Percentiles rank a stretch among this genome's conserved stretches.
These are phyloP conservation scores for Chrysopogon serrulatus DNA, from an alignment of 176 grass and related monocot species.

Conservation along the genomic window DNA sequence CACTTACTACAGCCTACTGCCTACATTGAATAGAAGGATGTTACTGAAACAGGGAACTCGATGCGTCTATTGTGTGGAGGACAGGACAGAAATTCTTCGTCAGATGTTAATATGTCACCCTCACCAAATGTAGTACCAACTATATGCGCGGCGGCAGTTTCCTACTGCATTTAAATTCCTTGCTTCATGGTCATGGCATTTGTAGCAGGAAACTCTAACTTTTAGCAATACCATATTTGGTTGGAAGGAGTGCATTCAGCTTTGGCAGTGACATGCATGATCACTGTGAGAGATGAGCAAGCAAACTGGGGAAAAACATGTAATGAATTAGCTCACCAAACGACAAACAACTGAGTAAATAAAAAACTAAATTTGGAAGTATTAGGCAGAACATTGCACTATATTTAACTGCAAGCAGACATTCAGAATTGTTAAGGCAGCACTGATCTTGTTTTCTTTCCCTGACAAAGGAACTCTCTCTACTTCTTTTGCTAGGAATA, in stretches of 20 bases:
- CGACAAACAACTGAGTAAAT: not conserved
- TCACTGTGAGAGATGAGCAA: not conserved
- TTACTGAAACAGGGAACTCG: not conserved
- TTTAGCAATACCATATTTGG: not conserved
- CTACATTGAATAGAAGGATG: not conserved
- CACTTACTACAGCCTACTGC: not conserved
- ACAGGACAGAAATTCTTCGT: not conserved
- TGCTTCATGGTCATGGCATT: not conserved
- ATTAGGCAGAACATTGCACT: not conserved
- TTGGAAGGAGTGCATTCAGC: not conserved
- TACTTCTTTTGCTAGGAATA: not conserved
- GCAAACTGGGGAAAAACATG: not conserved
- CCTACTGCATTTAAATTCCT: not conserved
- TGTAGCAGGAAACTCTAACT: not conserved
- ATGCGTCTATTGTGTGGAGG: not conserved
- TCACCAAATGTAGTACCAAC: not conserved
- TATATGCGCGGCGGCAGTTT: not conserved
- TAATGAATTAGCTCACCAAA: not conserved
- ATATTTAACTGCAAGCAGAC: not conserved
- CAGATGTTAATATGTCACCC: not conserved
- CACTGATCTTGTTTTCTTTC: not conserved
- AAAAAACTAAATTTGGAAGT: not conserved
- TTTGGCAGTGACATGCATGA: not conserved
- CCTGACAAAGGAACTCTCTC: not conserved
- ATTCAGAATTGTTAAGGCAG: not conserved